phyloP scores from a whole-genome alignment of 768 basidiomycete species.

The Chalciporus pseudorubinellus region DNA sequence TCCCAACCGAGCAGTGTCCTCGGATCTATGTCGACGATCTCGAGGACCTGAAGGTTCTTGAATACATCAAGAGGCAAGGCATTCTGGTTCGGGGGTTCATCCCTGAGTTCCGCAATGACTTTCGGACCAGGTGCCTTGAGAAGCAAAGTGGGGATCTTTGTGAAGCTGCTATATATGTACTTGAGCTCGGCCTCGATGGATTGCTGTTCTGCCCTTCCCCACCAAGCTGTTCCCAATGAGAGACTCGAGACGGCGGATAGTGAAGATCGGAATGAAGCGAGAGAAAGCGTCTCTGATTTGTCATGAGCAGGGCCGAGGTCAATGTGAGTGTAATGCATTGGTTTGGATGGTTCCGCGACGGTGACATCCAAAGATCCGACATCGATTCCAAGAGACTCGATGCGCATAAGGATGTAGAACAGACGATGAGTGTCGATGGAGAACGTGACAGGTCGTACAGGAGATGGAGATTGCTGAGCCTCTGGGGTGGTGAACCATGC shows the following conservation, averaged over 20 bases:
- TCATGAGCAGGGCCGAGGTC: slow-evolving; percentile 43
- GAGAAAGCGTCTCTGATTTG: slow-evolving; percentile 71
- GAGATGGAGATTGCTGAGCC: slow-evolving; percentile 27
- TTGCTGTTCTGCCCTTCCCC: slow-evolving; percentile 57
- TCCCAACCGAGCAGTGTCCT: slow-evolving; percentile 84
- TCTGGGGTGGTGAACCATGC: slow-evolving; percentile 49
- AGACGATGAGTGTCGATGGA: slow-evolving; percentile 77
- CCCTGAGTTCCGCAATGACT: slow-evolving; percentile 63
- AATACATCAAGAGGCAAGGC: slow-evolving; percentile 81
- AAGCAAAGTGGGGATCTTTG: slow-evolving; percentile 78
- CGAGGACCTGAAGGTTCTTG: slow-evolving; percentile 77
- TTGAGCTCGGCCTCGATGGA: slow-evolving; percentile 73
- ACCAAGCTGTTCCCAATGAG: slow-evolving; percentile 75
- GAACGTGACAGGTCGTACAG: slow-evolving; percentile 60
- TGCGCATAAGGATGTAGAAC: slow-evolving; percentile 83
- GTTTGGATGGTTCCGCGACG: slow-evolving; percentile 69
- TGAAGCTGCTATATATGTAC: slow-evolving; percentile 87
- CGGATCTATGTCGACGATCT: slow-evolving; percentile 80
- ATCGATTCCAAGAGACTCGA: slow-evolving; percentile 76
- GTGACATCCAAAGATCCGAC: slow-evolving; percentile 80
- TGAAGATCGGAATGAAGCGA: slow-evolving; percentile 73
- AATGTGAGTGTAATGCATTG: slow-evolving; percentile 71
- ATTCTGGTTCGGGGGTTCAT: slow-evolving; percentile 67
- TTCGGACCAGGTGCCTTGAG: slow-evolving; percentile 64
- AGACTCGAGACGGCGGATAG: slow-evolving; percentile 72